Percentiles rank a stretch among this genome's conserved stretches.
Evolutionary conservation across 768 basidiomycete genomes (phyloP).

Genomic region (Hysterangium stoloniferum): DNA sequence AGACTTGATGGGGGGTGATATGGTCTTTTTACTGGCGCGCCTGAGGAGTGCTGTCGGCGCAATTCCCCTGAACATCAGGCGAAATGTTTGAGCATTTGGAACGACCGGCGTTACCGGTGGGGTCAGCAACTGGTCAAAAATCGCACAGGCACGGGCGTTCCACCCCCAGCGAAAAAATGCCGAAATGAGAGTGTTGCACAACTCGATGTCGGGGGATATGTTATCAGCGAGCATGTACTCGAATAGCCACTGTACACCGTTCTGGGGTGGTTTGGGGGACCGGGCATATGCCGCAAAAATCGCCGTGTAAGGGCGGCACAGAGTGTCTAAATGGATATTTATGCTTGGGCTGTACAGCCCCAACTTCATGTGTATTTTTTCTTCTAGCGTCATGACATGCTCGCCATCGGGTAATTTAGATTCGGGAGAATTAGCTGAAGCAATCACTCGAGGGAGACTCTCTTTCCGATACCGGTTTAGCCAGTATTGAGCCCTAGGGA

Average conservation of each 20-base stretch:
- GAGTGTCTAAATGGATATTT: too few relatives aligned
- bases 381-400: background rate
- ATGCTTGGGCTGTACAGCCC: too few relatives aligned
- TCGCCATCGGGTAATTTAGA: background rate
- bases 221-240: background rate
- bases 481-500: constrained; percentile 5
- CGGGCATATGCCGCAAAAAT: background rate
- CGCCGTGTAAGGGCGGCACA: constrained; percentile 1
- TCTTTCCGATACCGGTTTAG: constrained; percentile 2
- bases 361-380: background rate
- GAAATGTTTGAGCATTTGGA: constrained; percentile 1
- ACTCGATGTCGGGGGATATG: background rate
- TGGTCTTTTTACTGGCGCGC: background rate
- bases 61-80: background rate
- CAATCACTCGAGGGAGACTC: too few relatives aligned
- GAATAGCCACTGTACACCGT: constrained; percentile 4
- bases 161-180: constrained; percentile 1
- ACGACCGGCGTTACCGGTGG: background rate
- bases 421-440: too few relatives aligned
- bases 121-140: background rate
- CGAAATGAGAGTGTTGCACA: constrained; percentile 7
- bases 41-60: too few relatives aligned
- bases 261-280: background rate
- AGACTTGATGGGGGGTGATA: background rate
- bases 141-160: background rate